Evolutionary conservation across 805 yeast genomes (phyloP).

Genomic region (Yamadazyma akitaensis): DNA sequence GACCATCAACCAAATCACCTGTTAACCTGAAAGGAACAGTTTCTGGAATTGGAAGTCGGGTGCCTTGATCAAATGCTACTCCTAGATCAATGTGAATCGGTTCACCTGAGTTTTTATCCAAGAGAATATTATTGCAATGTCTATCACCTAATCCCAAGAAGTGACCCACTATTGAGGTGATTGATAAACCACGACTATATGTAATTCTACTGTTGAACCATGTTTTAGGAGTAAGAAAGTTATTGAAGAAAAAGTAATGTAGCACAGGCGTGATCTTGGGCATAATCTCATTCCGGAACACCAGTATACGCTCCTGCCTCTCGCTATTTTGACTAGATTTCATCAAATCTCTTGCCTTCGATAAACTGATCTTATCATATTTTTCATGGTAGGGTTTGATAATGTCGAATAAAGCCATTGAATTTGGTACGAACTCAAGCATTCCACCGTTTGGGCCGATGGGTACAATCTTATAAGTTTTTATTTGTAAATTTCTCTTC

Average conservation of each 20-base stretch:
- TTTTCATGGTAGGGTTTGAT: constrained; percentile 59
- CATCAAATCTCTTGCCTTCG: constrained; percentile 66
- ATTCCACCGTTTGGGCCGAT: constrained; percentile 84
- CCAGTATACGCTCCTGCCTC: constrained; percentile 39
- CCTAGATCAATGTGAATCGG: constrained; percentile 96
- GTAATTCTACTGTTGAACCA: constrained; percentile 69
- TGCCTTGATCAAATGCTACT: constrained; percentile 94
- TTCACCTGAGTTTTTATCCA: constrained; percentile 83
- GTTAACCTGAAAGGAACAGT: constrained; percentile 92
- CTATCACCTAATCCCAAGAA: constrained; percentile 93
- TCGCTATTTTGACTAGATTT: constrained; percentile 50
- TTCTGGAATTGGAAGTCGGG: constrained; percentile 80
- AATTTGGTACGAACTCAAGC: constrained; percentile 82
- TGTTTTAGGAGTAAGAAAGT: constrained; percentile 59
- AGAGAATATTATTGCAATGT: constrained; percentile 82
- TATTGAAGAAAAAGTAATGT: constrained; percentile 64
- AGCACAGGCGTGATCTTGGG: constrained; percentile 61
- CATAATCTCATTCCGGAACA: constrained; percentile 45
- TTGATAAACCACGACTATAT: constrained; percentile 78
- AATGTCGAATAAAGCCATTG: constrained; percentile 67
- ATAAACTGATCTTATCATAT: constrained; percentile 5
- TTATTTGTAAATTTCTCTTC: constrained; percentile 54
- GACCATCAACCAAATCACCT: constrained; percentile 81
- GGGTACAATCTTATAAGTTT: constrained; percentile 90
- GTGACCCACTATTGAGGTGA: constrained; percentile 82